Evolutionary conservation across 164 flowering plant species (phyloP), one percentile per base, ranked within the genome.

Genomic region (Saururus chinensis): DNA sequence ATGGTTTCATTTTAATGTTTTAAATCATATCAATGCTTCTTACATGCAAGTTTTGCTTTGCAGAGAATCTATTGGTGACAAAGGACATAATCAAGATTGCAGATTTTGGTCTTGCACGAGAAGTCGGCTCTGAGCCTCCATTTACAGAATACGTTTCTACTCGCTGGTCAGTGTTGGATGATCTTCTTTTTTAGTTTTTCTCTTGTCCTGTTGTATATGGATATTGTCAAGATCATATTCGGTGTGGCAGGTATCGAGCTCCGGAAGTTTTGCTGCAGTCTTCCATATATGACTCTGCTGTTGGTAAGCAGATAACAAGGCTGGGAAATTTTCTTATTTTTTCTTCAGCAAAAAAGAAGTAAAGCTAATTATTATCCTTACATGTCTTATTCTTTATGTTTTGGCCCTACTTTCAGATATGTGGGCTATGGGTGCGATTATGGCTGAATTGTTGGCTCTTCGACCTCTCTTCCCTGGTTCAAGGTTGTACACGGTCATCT

Each of bases 341-440:
- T 30, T 30, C 37, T 30, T 2, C 37, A 30, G 37, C 6, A 30
- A 2, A 30, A 30, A 30, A 2, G 2, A 30, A 30, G 2, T 30
- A 30, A n/a, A n/a, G n/a, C n/a, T n/a, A n/a, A n/a, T n/a, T 30
- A 30, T 30, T 30, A 30, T 30, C 37, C 6, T 6, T 30, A 6
- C 37, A 2, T 30, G 37, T 30, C 37, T 30, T 30, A 30, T 30
- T 6, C 37, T 30, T 30, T 30, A 30, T 30, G 2, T 30, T 30
- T 6, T 30, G n/a, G 37, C 37, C 37, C 6, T 21, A 1, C 19
- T 23, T 64, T 20, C 76, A 92, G 98, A 92, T 74, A 88, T 89
- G 95, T 92, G 98, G 98, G 98, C 97, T 13, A 93, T 93, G 99
- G 99, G 99, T 64, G 97, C 97, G 54, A 93, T 90, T 54, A 88